Evolutionary conservation across 2,329 filamentous ascomycete species (phyloP), one percentile per base, ranked within the genome.

Genomic region (Calycina marina): DNA sequence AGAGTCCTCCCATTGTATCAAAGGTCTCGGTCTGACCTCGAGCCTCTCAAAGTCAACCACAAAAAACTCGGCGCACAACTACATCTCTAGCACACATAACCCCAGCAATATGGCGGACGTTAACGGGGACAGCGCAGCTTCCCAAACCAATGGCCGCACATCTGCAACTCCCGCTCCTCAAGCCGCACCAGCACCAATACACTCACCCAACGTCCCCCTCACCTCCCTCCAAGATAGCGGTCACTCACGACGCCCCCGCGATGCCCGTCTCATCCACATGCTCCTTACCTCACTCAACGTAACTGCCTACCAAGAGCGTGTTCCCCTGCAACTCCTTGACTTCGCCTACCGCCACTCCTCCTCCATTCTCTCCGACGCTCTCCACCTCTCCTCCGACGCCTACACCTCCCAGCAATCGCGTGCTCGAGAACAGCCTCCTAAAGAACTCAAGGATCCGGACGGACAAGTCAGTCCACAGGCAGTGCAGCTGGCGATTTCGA

Each of bases 291-390:
- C 77, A 5, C 77, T 85, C 47, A 81, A 81, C 49, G 80, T 88
- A 6, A 75, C 77, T 4, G 67, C 76, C 25, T 90, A 84, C 63
- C 81, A 88, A 54, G 72, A 79, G 54, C 80, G 82, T 48, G 81
- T 90, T 1, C 82, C 82, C 0, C 68, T 88, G 1, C 73, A 86
- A 37, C 73, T 90, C 30, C 74, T 90, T 53, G 82, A 90, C 60
- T 88, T 88, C 51, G 79, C 82, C 30, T 90, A 90, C 65, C 74
- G 82, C 22, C 81, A 85, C 63, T 82, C 77, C 6, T 73, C 72
- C 1, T 67, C 70, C 36, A 65, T 86, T 20, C 70, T 86, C 13
- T 72, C 62, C 43, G 79, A 85, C 57, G 76, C 73, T 5, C 57
- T 82, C 11, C 75, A 80, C 48, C 67, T 82, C 15, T 65, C 68